These are phyloP conservation scores for Ligustrum vulgare DNA, from an alignment of 257 asterid species.

Conservation along the genomic window DNA sequence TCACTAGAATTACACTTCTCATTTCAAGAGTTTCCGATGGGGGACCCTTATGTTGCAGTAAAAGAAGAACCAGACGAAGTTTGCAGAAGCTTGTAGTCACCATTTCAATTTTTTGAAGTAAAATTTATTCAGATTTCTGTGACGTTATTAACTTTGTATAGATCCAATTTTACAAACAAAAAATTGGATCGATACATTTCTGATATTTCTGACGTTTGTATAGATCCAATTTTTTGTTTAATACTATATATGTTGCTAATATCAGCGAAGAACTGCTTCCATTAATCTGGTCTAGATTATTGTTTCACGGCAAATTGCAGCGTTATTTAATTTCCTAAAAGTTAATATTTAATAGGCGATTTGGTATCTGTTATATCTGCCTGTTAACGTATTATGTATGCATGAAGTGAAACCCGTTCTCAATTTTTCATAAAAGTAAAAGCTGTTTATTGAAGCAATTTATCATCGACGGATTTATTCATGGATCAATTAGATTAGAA, in stretches of 20 bases:
- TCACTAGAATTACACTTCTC: neutral
- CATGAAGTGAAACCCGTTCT: neutral
- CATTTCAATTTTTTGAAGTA: neutral
- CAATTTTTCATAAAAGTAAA: neutral
- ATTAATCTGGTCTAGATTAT: neutral
- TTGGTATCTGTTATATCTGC: neutral
- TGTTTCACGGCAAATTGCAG: neutral
- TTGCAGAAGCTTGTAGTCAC: neutral
- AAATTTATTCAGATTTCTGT: neutral
- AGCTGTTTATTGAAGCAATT: neutral
- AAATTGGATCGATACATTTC: neutral
- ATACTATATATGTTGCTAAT: neutral
- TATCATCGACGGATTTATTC: neutral
- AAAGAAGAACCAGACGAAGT: neutral
- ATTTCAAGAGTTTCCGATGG: neutral
- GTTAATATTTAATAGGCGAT: neutral
- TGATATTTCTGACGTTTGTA: neutral
- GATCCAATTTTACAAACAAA: neutral
- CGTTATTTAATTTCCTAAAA: neutral
- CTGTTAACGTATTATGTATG: neutral
- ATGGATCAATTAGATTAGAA: neutral
- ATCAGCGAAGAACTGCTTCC: neutral
- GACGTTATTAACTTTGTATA: neutral
- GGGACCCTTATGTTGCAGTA: neutral
- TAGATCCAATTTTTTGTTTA: neutral